Evolutionary conservation across 1,139 yeast genomes (phyloP).

Genomic region (Yamadazyma atmosphaerica): DNA sequence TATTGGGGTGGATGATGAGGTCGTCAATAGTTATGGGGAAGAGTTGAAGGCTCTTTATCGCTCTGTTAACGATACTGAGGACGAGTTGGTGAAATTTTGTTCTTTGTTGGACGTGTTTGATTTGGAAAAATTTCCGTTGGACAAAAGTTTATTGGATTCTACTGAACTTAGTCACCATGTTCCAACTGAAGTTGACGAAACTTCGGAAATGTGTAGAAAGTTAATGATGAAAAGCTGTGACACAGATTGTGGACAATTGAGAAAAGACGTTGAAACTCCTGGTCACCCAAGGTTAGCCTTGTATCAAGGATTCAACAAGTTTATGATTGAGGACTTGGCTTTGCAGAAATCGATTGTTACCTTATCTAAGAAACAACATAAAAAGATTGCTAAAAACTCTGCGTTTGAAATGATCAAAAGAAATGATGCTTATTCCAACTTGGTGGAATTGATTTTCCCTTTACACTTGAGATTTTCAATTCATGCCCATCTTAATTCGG

Average conservation of each 20-base stretch:
- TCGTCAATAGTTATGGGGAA: constrained; percentile 48
- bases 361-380: constrained; percentile 48
- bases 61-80: constrained; percentile 24
- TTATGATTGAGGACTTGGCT: constrained; percentile 59
- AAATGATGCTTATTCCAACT: constrained; percentile 64
- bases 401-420: constrained; percentile 66
- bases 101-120: constrained; percentile 39
- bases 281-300: constrained; percentile 53
- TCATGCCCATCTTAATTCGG: constrained; percentile 58
- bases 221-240: constrained; percentile 40
- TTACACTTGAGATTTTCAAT: constrained; percentile 59
- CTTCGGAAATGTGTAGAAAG: constrained; percentile 39
- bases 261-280: constrained; percentile 35
- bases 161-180: constrained; percentile 32
- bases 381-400: constrained; percentile 51
- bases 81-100: constrained; percentile 30
- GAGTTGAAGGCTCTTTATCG: constrained; percentile 43
- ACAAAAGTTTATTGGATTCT: constrained; percentile 19
- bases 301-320: constrained; percentile 57
- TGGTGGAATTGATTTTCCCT: constrained; percentile 60
- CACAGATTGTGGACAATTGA: constrained; percentile 38
- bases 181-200: constrained; percentile 32
- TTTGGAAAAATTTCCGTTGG: constrained; percentile 20
- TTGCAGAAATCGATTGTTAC: constrained; percentile 36
- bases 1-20: constrained; percentile 52